Evolutionary conservation across 495 filamentous ascomycete species (phyloP).

Genomic region (Aspergillus campestris): DNA sequence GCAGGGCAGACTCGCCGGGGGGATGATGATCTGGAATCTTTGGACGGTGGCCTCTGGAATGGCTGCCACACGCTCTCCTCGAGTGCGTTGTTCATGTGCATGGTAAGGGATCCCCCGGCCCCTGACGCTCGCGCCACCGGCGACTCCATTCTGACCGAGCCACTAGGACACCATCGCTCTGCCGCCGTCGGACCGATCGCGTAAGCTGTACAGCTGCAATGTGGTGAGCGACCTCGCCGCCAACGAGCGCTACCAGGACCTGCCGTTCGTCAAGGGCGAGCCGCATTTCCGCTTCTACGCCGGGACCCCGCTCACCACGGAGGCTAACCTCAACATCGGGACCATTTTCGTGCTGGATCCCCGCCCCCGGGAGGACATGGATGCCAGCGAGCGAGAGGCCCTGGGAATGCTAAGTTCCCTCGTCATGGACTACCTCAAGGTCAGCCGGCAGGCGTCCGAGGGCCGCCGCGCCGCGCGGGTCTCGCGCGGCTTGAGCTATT

Average conservation of each 20-base stretch:
- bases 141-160: not conserved
- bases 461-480: slow-evolving; percentile 50
- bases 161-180: slow-evolving; percentile 26
- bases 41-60: slow-evolving; percentile 35
- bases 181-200: slow-evolving; percentile 24
- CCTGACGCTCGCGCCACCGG: too few species aligned
- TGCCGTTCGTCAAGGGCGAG: slow-evolving; percentile 33
- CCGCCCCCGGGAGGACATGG: slow-evolving; percentile 29
- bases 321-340: slow-evolving; percentile 61
- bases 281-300: slow-evolving; percentile 42
- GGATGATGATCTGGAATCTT: slow-evolving; percentile 21
- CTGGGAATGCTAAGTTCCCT: slow-evolving; percentile 43
- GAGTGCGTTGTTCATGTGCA: slow-evolving; percentile 40
- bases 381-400: slow-evolving; percentile 27
- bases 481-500: slow-evolving; percentile 52
- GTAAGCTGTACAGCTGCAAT: slow-evolving; percentile 24
- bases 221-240: slow-evolving; percentile 30
- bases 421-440: slow-evolving; percentile 57
- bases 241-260: slow-evolving; percentile 31
- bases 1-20: slow-evolving; percentile 33
- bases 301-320: slow-evolving; percentile 52
- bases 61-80: slow-evolving; percentile 31
- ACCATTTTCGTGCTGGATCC: slow-evolving; percentile 58
- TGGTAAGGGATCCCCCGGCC: slow-evolving; percentile 18
- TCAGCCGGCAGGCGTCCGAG: slow-evolving; percentile 47